Evolutionary conservation across 176 grass and related monocot genomes (phyloP).

Genomic region (Oryza brachyantha): DNA sequence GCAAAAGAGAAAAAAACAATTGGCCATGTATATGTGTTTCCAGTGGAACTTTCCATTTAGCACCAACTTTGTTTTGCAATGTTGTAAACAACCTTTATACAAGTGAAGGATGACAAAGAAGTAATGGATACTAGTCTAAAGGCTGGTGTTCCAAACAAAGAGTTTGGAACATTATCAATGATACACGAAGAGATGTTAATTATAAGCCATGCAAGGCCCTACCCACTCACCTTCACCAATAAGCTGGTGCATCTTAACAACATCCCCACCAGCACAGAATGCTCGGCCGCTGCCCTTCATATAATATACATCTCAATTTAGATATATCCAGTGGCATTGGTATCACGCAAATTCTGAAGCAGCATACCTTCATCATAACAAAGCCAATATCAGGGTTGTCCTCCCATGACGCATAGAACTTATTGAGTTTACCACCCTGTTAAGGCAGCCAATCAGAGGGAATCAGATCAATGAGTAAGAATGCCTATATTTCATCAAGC

Average conservation of each 20-base stretch:
- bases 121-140: background rate
- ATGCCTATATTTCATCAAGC: background rate
- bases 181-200: background rate
- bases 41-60: background rate
- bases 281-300: conserved; percentile 72
- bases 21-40: background rate
- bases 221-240: conserved; percentile 53
- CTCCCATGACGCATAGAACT: conserved; percentile 92
- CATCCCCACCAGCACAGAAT: conserved; percentile 81
- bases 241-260: conserved; percentile 44
- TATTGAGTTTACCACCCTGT: conserved; percentile 74
- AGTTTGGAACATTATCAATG: background rate
- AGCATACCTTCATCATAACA: conserved; percentile 90
- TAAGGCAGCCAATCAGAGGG: conserved; percentile 24
- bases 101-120: background rate
- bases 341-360: conserved; percentile 26
- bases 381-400: conserved; percentile 90
- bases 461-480: background rate
- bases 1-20: conserved; percentile 6
- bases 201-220: background rate
- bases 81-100: background rate
- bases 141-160: background rate
- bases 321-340: conserved; percentile 2
- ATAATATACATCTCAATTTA: conserved; percentile 45
- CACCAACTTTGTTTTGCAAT: background rate